Base-by-base conservation (phyloP, 345 rosid species). In the Rhizophora apiculata region DNA sequence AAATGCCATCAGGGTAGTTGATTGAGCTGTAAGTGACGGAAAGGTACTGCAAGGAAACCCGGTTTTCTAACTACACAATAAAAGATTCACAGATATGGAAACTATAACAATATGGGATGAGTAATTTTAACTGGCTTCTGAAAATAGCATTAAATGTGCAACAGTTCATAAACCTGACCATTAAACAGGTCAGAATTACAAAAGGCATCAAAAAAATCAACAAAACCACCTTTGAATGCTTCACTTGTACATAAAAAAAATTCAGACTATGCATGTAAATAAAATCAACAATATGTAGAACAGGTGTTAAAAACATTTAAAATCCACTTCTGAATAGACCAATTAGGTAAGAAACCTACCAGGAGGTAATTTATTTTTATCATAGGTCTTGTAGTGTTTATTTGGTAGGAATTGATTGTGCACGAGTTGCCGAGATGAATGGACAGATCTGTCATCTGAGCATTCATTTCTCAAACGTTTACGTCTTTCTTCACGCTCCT, bases 401-500 rank as follows among this genome's bases (percentile, higher is more conserved):
- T 76, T 69, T 69, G 82, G 88, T 65, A 78, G 77, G 68, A 64
- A 81, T 8, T 84, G 87, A 51, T 88, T 91, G 34, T 83, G 78
- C 58, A 71, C 76, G 54, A 71, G 72, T 39, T 79, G 89, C 77
- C 82, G 92, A 81, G 89, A 80, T 52, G 72, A 77, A 67, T 74
- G 84, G 15, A 73, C 31, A 61, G 87, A 76, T 72, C 83, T 82
- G 57, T 89, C 97, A 73, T 86, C 88, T 13, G 81, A 69, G 16
- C 82, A 78, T 5, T 89, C 95, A 76, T 54, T 82, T 80, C 80
- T 92, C 89, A 92, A 67, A 62, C 90, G 83, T 77, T 84, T 87
- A 63, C 81, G 87, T 78, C 99, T 87, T 84, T 96, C 99, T 73
- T 96, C 99, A 34, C 97, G 98, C 74, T 96, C 99, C 99, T 96